These are phyloP conservation scores for Naganishia vishniacii DNA, from an alignment of 768 basidiomycete species.

Conservation along the genomic window DNA sequence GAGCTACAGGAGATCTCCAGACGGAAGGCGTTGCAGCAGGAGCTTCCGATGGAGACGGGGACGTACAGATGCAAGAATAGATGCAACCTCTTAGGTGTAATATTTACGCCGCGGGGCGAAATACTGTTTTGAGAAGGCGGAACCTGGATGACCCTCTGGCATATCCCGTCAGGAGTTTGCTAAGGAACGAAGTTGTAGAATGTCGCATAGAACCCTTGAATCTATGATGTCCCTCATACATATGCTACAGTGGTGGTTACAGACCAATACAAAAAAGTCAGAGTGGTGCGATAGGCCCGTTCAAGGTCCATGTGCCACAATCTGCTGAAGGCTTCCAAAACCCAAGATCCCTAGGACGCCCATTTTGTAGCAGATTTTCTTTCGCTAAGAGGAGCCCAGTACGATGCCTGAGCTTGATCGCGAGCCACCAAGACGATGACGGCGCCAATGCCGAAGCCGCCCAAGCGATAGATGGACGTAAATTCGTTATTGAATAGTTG, in stretches of 20 bases:
- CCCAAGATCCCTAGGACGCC: slow-evolving; percentile 5
- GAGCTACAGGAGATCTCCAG: slow-evolving; percentile 43
- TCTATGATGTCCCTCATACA: not conserved
- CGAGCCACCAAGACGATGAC: slow-evolving; percentile 25
- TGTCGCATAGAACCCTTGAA: not conserved
- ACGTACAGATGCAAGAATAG: slow-evolving; percentile 78
- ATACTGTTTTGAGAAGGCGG: too few species aligned
- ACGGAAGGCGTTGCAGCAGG: slow-evolving; percentile 37
- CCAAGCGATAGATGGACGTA: slow-evolving; percentile 22
- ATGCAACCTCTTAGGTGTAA: not conserved
- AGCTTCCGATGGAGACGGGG: slow-evolving; percentile 56
- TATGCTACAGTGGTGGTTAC: too few species aligned
- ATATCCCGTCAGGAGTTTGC: too few species aligned
- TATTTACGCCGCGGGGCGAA: too few species aligned
- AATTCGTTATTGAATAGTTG: slow-evolving; percentile 17
- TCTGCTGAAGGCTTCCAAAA: too few species aligned
- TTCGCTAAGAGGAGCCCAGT: slow-evolving; percentile 23
- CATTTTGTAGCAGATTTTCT: slow-evolving; percentile 15
- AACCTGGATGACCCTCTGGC: too few species aligned
- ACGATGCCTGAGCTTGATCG: slow-evolving; percentile 24
- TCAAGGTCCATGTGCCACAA: too few species aligned
- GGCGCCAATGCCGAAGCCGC: slow-evolving; percentile 18
- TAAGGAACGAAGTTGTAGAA: not conserved
- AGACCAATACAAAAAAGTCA: too few species aligned
- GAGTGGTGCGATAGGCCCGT: too few species aligned